A percentile compares a stretch with the other conserved stretches of the same genome.
phyloP scores from a whole-genome alignment of 768 basidiomycete species.

The Amanita pallidorosea region DNA sequence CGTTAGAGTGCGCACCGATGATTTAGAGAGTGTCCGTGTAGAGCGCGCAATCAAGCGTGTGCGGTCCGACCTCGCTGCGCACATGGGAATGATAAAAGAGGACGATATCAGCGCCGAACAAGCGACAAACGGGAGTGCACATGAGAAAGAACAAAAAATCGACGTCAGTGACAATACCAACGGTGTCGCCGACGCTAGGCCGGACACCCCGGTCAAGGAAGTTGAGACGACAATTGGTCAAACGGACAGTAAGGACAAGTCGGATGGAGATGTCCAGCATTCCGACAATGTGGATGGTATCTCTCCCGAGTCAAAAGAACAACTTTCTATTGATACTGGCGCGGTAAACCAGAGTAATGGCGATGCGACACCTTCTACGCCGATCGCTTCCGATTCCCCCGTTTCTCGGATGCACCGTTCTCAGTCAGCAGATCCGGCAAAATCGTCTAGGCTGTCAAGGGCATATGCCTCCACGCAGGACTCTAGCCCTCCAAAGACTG shows the following conservation, averaged over 20 bases:
- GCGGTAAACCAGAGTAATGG: conserved; percentile 10
- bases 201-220: neutral
- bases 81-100: conserved; percentile 25
- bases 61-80: conserved; percentile 73
- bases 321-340: conserved; percentile 17
- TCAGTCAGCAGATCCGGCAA: conserved; percentile 74
- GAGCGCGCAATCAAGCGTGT: conserved; percentile 86
- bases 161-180: neutral
- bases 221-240: neutral
- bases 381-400: conserved; percentile 23
- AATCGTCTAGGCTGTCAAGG: conserved; percentile 45
- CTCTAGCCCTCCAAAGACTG: conserved; percentile 48
- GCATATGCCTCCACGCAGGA: conserved; percentile 41
- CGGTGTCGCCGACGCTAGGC: neutral
- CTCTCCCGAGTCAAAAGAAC: conserved; percentile 17
- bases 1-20: conserved; percentile 76
- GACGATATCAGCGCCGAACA: neutral
- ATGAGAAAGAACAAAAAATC: neutral
- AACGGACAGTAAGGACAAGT: neutral
- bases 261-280: neutral
- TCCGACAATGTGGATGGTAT: neutral
- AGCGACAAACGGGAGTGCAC: neutral
- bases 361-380: conserved; percentile 21
- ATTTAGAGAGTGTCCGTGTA: conserved; percentile 77
- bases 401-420: conserved; percentile 56